Evolutionary conservation across 2,329 filamentous ascomycete species (phyloP).

Genomic region (Hymenoscyphus scutula): DNA sequence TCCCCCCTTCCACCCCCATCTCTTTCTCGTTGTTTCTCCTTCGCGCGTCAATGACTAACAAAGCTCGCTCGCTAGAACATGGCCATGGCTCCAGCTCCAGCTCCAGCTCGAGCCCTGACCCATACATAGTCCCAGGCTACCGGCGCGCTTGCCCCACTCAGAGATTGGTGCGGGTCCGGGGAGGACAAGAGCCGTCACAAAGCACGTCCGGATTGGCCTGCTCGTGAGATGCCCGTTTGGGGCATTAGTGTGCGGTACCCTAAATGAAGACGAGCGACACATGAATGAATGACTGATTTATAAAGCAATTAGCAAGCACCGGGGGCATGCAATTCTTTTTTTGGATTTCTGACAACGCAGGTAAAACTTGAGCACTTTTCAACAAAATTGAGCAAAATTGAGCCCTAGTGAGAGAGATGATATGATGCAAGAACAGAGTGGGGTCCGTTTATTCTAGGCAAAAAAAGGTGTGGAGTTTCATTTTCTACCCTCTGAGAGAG

Average conservation of each 20-base stretch:
- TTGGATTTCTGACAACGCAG: not conserved
- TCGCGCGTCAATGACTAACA: not conserved
- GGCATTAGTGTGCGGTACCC: slow-evolving; percentile 1
- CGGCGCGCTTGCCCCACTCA: not conserved
- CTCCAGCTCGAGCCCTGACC: not conserved
- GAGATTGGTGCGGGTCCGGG: slow-evolving; percentile 1
- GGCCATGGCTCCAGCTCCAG: not conserved
- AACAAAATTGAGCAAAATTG: not conserved
- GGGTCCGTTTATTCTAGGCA: not conserved
- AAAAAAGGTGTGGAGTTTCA: slow-evolving; percentile 1
- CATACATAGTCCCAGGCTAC: slow-evolving; percentile 1
- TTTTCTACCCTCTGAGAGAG: not conserved
- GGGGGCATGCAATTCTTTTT: not conserved
- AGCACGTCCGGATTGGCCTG: not conserved
- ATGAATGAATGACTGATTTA: slow-evolving; percentile 1
- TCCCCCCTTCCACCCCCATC: not conserved
- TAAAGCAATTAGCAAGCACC: slow-evolving; percentile 4
- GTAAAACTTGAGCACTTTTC: not conserved
- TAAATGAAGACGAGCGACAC: slow-evolving; percentile 1
- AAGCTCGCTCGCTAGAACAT: not conserved
- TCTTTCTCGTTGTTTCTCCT: not conserved
- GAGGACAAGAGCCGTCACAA: not conserved
- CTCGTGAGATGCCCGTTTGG: not conserved
- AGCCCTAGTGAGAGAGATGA: not conserved
- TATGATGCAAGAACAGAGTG: not conserved